Evolutionary conservation across 257 asterid genomes (phyloP).

Genomic region (Fraxinus americana): DNA sequence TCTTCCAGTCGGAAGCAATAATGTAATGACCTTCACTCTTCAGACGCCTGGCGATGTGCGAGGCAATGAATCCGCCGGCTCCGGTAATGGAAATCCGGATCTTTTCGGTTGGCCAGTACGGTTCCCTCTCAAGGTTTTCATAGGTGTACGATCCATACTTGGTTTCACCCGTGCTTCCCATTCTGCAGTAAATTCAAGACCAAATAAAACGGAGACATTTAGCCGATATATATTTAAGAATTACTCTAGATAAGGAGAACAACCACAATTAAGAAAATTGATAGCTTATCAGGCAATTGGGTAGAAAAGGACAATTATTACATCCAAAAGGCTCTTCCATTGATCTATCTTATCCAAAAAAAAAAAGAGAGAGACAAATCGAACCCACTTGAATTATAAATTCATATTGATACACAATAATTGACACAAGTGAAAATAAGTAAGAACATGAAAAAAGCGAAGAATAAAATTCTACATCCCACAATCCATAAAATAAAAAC

Average conservation of each 20-base stretch:
- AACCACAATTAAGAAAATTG: background rate
- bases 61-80: constrained; percentile 85
- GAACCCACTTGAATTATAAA: background rate
- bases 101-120: constrained; percentile 79
- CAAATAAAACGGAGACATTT: background rate
- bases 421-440: background rate
- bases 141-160: constrained; percentile 75
- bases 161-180: constrained; percentile 65
- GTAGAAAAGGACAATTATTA: background rate
- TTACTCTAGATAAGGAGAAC: constrained; percentile 20
- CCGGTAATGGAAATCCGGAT: constrained; percentile 78
- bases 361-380: background rate
- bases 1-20: constrained; percentile 90
- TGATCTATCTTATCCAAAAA: background rate
- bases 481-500: background rate
- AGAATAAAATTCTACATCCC: background rate
- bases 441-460: background rate
- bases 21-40: constrained; percentile 80
- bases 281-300: background rate
- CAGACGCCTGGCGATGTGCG: constrained; percentile 80
- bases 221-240: background rate
- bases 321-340: background rate
- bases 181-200: constrained; percentile 40
- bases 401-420: background rate
- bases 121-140: constrained; percentile 80